Conservation (phyloP, 2,329 filamentous ascomycete genomes). For the Tolypocladium nubicola region DNA sequence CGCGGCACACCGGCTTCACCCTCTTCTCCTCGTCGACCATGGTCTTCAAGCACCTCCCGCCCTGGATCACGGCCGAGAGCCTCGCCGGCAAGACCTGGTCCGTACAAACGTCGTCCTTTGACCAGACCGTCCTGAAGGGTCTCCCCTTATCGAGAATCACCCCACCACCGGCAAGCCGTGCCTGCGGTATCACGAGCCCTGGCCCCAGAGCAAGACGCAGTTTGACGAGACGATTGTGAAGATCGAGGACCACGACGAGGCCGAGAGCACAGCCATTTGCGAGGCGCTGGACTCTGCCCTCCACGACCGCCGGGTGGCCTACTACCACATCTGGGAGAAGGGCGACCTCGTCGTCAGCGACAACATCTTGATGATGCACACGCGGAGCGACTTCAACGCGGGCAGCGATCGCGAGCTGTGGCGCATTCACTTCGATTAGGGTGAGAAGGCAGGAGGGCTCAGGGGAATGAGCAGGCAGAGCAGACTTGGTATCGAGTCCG, state of each 20-base stretch:
- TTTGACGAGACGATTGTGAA: conserved; percentile 35
- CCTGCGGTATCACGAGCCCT: conserved; percentile 44
- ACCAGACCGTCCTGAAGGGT: conserved; percentile 27
- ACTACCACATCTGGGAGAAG: conserved; percentile 42
- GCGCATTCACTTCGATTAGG: conserved; percentile 38
- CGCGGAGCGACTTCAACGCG: conserved; percentile 32
- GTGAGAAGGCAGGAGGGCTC: neutral
- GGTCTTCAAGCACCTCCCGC: conserved; percentile 35
- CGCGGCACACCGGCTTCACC: conserved; percentile 40
- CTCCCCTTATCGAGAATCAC: conserved; percentile 33
- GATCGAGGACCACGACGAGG: conserved; percentile 24
- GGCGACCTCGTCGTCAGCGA: conserved; percentile 44
- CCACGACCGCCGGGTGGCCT: conserved; percentile 38
- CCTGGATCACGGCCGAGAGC: conserved; percentile 21
- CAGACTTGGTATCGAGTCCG: neutral
- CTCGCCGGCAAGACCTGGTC: conserved; percentile 34
- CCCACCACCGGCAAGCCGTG: conserved; percentile 34
- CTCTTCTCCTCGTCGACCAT: conserved; percentile 41
- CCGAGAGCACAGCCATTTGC: conserved; percentile 24
- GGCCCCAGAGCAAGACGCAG: conserved; percentile 38
- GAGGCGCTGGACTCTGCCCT: conserved; percentile 29
- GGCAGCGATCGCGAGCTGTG: conserved; percentile 35
- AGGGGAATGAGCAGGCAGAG: too few species aligned
- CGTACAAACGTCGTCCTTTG: conserved; percentile 36
- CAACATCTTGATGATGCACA: conserved; percentile 39